A percentile compares a stretch with the other conserved stretches of the same genome.
Conservation (phyloP, 345 rosid species). For the Trapa bicornis region DNA sequence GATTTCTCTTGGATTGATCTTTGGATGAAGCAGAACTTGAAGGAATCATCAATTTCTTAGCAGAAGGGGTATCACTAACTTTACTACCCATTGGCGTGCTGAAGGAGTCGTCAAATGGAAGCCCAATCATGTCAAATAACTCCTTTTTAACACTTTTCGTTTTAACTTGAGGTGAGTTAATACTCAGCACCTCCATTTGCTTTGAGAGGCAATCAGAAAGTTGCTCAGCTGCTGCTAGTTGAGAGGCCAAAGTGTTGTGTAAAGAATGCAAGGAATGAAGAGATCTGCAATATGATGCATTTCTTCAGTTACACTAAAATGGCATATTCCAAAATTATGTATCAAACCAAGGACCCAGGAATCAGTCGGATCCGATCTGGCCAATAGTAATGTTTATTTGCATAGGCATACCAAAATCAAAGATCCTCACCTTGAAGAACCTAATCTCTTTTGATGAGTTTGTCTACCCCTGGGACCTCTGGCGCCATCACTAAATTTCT, state of each 20-base stretch:
- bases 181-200: slow-evolving; percentile 64
- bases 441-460: slow-evolving; percentile 35
- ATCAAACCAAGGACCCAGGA: background rate
- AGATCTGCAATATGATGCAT: slow-evolving; percentile 37
- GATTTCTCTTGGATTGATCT: slow-evolving; percentile 45
- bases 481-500: slow-evolving; percentile 52
- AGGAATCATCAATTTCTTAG: slow-evolving; percentile 31
- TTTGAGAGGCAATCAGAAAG: slow-evolving; percentile 77
- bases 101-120: slow-evolving; percentile 68
- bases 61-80: slow-evolving; percentile 26
- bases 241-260: slow-evolving; percentile 61
- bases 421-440: slow-evolving; percentile 51
- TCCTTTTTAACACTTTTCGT: slow-evolving; percentile 58
- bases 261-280: slow-evolving; percentile 58
- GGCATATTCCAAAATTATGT: background rate
- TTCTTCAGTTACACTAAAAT: background rate
- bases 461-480: slow-evolving; percentile 33
- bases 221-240: slow-evolving; percentile 75
- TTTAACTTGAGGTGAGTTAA: slow-evolving; percentile 52
- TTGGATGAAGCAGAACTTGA: slow-evolving; percentile 42
- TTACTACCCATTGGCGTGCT: slow-evolving; percentile 54
- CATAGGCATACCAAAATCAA: slow-evolving; percentile 6
- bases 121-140: slow-evolving; percentile 77
- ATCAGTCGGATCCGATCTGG: background rate
- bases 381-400: background rate